Evolutionary conservation across 1,139 yeast genomes (phyloP).

Genomic region (Yamadazyma diddensiae): DNA sequence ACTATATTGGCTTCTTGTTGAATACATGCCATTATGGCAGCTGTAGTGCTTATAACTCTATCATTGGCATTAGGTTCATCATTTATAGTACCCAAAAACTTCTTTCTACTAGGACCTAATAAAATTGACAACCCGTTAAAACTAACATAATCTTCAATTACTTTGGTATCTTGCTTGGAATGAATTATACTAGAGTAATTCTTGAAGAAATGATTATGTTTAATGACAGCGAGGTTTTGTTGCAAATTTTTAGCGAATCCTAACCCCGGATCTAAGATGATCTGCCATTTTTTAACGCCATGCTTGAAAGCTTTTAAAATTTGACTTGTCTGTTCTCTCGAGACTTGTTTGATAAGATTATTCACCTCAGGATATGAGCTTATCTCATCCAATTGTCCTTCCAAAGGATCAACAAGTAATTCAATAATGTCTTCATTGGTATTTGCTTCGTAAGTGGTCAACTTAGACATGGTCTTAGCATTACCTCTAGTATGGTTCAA

Average conservation of each 20-base stretch:
- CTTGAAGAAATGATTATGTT: constrained; percentile 55
- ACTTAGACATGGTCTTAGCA: constrained; percentile 65
- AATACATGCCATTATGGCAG: constrained; percentile 71
- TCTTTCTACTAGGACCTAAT: constrained; percentile 85
- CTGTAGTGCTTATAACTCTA: constrained; percentile 74
- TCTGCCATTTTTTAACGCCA: constrained; percentile 87
- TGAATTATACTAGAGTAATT: constrained; percentile 38
- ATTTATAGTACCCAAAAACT: constrained; percentile 75
- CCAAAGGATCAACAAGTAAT: constrained; percentile 28
- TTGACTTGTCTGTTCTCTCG: constrained; percentile 61
- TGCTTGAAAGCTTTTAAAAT: constrained; percentile 53
- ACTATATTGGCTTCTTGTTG: constrained; percentile 77
- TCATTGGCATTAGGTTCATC: constrained; percentile 47
- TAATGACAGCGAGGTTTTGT: constrained; percentile 69
- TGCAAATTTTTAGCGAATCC: constrained; percentile 80
- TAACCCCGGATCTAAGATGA: constrained; percentile 89
- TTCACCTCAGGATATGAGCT: constrained; percentile 24
- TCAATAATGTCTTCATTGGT: constrained; percentile 41
- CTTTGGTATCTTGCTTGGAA: constrained; percentile 19
- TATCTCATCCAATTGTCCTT: constrained; percentile 22
- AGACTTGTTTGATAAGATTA: constrained; percentile 46
- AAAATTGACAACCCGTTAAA: constrained; percentile 62
- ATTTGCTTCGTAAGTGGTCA: constrained; percentile 53
- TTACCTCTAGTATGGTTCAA: constrained; percentile 85
- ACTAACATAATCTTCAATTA: constrained; percentile 30